phyloP scores from a whole-genome alignment of 768 basidiomycete genomes.

The Wakefieldia striispora region DNA sequence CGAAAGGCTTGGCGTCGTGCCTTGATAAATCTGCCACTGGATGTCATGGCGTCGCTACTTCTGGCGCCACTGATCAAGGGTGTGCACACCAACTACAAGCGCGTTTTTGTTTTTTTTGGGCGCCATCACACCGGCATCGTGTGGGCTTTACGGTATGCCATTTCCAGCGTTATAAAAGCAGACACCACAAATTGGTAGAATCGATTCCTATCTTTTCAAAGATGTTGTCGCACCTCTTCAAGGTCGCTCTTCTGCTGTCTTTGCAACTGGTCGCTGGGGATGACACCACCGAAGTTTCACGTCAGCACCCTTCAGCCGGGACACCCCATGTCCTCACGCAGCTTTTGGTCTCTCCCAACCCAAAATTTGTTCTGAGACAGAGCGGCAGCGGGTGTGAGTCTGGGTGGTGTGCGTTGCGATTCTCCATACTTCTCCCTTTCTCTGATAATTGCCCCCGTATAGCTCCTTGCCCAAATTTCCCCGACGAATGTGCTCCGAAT shows the following conservation, averaged over 20 bases:
- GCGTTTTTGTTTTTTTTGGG: no score
- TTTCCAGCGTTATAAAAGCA: no score
- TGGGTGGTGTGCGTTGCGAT: slow-evolving; percentile 13
- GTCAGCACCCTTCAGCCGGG: slow-evolving; percentile 6
- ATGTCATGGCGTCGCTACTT: no score
- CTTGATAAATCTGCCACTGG: no score
- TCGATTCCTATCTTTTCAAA: no score
- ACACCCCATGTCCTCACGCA: slow-evolving; percentile 1
- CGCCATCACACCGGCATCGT: no score
- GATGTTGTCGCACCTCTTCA: slow-evolving; percentile 14
- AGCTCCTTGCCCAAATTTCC: slow-evolving; percentile 22
- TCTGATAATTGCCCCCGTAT: not conserved
- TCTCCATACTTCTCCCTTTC: not conserved
- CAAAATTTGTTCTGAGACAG: slow-evolving; percentile 9
- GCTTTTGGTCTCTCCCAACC: slow-evolving; percentile 9
- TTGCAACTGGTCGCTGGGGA: slow-evolving; percentile 9
- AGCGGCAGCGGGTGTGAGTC: slow-evolving; percentile 4
- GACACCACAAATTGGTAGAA: no score
- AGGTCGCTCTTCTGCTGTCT: slow-evolving; percentile 3
- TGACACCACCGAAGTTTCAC: not conserved
- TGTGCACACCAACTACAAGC: no score
- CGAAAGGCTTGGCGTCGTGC: no score
- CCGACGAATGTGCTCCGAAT: slow-evolving; percentile 13
- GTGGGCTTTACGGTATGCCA: no score
- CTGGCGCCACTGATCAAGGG: no score